A percentile compares a stretch with the other conserved stretches of the same genome.
phyloP scores from a whole-genome alignment of 169 alveolate genomes.

The Cryptosporidium muris region DNA sequence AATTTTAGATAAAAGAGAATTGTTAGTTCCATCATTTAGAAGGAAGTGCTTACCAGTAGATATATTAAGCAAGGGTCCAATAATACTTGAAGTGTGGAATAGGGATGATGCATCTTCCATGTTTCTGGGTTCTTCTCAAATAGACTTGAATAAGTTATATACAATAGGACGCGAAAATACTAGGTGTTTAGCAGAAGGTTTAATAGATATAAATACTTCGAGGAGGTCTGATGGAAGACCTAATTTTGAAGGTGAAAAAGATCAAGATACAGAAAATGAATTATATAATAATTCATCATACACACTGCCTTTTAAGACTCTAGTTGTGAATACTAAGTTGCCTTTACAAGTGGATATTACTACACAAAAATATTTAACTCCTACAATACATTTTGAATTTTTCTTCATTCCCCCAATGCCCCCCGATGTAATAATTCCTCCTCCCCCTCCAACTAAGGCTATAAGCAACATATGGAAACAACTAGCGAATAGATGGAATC shows the following conservation, averaged over 20 bases:
- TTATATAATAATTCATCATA: conserved; percentile 73
- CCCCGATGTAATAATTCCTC: conserved; percentile 73
- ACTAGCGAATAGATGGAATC: conserved; percentile 78
- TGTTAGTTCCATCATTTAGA: conserved; percentile 78
- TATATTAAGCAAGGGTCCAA: conserved; percentile 84
- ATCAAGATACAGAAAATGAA: conserved; percentile 13
- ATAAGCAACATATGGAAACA: conserved; percentile 73
- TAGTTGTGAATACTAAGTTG: conserved; percentile 72
- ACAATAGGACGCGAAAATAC: conserved; percentile 75
- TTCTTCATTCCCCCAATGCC: conserved; percentile 78
- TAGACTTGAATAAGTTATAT: conserved; percentile 76
- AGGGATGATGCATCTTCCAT: conserved; percentile 81
- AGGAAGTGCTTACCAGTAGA: conserved; percentile 84
- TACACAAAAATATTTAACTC: conserved; percentile 67
- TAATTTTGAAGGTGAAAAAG: conserved; percentile 75
- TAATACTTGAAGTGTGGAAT: conserved; percentile 85
- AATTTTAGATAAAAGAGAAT: conserved; percentile 81
- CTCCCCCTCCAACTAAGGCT: conserved; percentile 73
- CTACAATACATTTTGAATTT: conserved; percentile 73
- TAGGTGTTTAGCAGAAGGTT: conserved; percentile 76
- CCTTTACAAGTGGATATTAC: conserved; percentile 66
- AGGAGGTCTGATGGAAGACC: conserved; percentile 73
- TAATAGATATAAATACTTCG: conserved; percentile 5
- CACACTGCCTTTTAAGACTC: conserved; percentile 68
- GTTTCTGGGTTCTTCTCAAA: conserved; percentile 82